A percentile compares a stretch with the other conserved stretches of the same genome.
phyloP scores from a whole-genome alignment of 768 basidiomycete species.

The Calocera viscosa region DNA sequence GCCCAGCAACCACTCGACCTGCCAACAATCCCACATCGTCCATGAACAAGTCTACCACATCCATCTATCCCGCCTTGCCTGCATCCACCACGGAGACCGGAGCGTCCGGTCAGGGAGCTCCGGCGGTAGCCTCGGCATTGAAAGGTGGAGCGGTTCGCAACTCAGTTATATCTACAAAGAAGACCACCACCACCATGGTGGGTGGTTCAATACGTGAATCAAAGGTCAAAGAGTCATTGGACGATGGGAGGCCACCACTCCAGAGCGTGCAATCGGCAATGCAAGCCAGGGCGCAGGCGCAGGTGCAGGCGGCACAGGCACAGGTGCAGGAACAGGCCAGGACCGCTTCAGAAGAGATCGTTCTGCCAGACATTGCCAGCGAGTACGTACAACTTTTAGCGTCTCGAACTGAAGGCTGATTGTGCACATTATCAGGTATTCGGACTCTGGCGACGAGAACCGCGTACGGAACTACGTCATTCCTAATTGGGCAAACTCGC shows the following conservation, averaged over 20 bases:
- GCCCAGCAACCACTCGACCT: conserved; percentile 7
- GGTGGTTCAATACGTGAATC: not conserved
- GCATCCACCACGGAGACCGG: not conserved
- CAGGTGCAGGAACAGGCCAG: not conserved
- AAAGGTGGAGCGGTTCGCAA: not conserved
- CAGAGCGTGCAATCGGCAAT: not conserved
- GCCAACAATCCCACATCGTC: conserved; percentile 9
- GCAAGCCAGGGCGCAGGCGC: not conserved
- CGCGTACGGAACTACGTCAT: conserved; percentile 58
- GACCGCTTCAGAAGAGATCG: conserved; percentile 64
- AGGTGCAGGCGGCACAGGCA: not conserved
- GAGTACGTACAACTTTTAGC: not conserved
- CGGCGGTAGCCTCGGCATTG: not conserved
- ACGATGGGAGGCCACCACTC: not conserved
- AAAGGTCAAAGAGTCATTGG: not conserved
- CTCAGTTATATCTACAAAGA: not conserved
- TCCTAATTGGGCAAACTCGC: conserved; percentile 86
- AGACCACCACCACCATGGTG: not conserved
- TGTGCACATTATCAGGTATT: conserved; percentile 40
- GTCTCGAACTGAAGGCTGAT: not conserved
- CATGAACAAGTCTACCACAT: conserved; percentile 10
- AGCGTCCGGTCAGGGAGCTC: not conserved
- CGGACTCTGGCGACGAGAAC: conserved; percentile 87
- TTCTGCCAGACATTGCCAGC: conserved; percentile 54
- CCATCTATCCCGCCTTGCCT: not conserved